These are phyloP conservation scores for Heimioporus sp. DNA, from an alignment of 768 basidiomycete genomes.

Conservation along the genomic window DNA sequence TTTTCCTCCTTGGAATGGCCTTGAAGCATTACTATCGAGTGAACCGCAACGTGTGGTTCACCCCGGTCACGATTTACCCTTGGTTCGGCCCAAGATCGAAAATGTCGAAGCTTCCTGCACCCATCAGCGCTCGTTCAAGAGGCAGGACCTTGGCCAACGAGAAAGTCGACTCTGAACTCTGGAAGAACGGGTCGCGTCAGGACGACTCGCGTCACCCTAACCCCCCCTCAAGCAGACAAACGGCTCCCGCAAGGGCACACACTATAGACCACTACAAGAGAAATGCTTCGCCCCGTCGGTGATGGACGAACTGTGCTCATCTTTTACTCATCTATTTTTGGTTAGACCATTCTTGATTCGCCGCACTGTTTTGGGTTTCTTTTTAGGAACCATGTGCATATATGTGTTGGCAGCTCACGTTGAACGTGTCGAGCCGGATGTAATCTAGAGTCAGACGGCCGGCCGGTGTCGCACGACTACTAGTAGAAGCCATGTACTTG, in stretches of 20 bases:
- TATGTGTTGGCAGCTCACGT: constrained; percentile 10
- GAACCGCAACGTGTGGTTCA: constrained; percentile 59
- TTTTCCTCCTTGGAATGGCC: constrained; percentile 44
- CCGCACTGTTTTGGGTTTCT: constrained; percentile 1
- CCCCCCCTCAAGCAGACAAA: constrained; percentile 19
- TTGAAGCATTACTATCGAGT: constrained; percentile 43
- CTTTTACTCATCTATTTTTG: constrained; percentile 1
- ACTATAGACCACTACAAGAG: constrained; percentile 37
- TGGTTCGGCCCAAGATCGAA: constrained; percentile 56
- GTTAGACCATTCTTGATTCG: constrained; percentile 11
- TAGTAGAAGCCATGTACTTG: too few species aligned
- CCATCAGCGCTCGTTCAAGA: constrained; percentile 38
- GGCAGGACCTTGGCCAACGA: constrained; percentile 29
- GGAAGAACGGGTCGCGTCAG: constrained; percentile 18
- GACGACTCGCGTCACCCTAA: constrained; percentile 20
- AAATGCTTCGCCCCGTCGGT: constrained; percentile 45
- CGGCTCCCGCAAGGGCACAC: constrained; percentile 26
- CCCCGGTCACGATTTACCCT: constrained; percentile 66
- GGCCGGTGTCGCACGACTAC: too few species aligned
- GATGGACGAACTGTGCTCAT: constrained; percentile 21
- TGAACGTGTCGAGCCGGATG: constrained; percentile 6
- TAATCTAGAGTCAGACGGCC: constrained; percentile 2
- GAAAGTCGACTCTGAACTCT: constrained; percentile 26
- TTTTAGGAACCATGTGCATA: constrained; percentile 6
- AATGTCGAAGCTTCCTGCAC: constrained; percentile 41